Conservation (phyloP, 805 yeast species). For the Ogataea trehalophila region DNA sequence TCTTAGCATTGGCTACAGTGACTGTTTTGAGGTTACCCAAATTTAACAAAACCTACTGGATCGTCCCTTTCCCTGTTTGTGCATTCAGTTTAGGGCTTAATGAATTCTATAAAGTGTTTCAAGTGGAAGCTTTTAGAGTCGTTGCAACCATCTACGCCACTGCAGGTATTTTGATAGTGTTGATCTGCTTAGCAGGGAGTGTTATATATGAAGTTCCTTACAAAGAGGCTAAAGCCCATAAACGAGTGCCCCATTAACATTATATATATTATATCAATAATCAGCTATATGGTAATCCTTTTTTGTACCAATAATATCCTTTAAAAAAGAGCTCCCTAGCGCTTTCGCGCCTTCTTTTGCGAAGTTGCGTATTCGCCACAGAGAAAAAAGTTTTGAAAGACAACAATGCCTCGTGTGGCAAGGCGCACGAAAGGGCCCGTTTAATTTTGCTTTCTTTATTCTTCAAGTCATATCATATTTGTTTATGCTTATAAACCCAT, state of each 20-base stretch:
- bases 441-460: not conserved
- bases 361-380: too few species aligned
- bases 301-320: too few species aligned
- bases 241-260: not conserved
- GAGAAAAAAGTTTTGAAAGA: too few species aligned
- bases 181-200: constrained; percentile 34
- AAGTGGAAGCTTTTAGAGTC: constrained; percentile 51
- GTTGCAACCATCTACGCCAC: constrained; percentile 58
- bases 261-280: too few species aligned
- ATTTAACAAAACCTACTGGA: constrained; percentile 61
- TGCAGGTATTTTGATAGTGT: constrained; percentile 40
- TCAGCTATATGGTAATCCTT: too few species aligned
- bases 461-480: not conserved
- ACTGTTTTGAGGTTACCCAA: constrained; percentile 23
- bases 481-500: not conserved
- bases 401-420: too few species aligned
- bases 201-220: constrained; percentile 29
- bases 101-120: constrained; percentile 43
- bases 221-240: constrained; percentile 3
- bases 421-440: too few species aligned
- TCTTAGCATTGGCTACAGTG: constrained; percentile 35
- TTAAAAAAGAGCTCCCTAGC: too few species aligned
- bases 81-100: constrained; percentile 61
- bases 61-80: constrained; percentile 82
- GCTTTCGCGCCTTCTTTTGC: too few species aligned